Conservation (phyloP, 352 stramenopile genomes). For the Globisporangium megalacanthum region DNA sequence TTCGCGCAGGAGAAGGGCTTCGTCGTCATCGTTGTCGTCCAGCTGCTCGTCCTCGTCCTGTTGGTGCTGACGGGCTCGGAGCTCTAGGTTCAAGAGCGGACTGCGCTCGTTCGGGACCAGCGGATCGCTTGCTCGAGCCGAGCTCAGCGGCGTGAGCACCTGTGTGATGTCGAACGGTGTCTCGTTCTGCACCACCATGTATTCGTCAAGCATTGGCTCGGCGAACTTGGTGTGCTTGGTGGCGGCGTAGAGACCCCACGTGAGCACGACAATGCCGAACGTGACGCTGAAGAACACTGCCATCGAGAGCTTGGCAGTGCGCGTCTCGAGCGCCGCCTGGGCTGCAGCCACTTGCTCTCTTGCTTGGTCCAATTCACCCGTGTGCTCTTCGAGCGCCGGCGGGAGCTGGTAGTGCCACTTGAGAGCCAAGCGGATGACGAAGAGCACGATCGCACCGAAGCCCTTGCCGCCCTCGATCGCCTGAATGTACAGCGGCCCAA, state of each 20-base stretch:
- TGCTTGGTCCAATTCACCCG: conserved; percentile 7
- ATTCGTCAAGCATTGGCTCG: conserved; percentile 58
- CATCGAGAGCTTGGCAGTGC: conserved; percentile 41
- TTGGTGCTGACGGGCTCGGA: conserved; percentile 12
- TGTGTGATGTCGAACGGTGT: conserved; percentile 39
- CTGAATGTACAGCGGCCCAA: conserved; percentile 71
- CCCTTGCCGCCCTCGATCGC: conserved; percentile 76
- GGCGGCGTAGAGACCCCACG: conserved; percentile 46
- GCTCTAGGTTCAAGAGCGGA: conserved; percentile 24
- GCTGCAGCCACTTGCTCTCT: not conserved
- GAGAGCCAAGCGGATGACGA: conserved; percentile 47
- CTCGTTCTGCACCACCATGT: conserved; percentile 59
- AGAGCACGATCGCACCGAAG: conserved; percentile 68
- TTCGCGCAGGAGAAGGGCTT: conserved; percentile 25
- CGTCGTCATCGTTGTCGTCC: conserved; percentile 18
- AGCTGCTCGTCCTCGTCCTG: conserved; percentile 13
- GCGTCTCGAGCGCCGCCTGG: not conserved
- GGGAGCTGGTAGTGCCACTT: conserved; percentile 43
- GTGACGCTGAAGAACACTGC: conserved; percentile 62
- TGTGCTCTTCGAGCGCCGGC: not conserved
- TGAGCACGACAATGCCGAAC: conserved; percentile 43
- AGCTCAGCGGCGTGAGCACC: conserved; percentile 49
- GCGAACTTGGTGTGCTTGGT: conserved; percentile 54
- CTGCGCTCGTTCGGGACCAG: conserved; percentile 35
- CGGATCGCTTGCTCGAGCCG: conserved; percentile 17